These are phyloP conservation scores for Erythrophleum fordii DNA, from an alignment of 306 rosid genomes.

Conservation along the genomic window DNA sequence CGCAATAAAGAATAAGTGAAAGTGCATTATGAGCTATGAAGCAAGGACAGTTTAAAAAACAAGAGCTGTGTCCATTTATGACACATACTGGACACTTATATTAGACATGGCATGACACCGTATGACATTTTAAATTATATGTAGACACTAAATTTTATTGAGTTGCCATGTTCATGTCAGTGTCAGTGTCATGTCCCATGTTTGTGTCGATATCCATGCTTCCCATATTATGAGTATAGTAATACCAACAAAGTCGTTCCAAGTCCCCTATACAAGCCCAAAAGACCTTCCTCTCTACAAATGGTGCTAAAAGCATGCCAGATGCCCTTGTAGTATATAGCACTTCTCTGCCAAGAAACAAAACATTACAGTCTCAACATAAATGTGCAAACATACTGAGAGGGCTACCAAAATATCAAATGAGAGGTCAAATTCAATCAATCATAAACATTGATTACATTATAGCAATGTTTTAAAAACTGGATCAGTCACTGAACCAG, in stretches of 20 bases:
- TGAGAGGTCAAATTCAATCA: neutral
- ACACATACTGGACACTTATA: too few species aligned
- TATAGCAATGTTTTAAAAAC: too few species aligned
- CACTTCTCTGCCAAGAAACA: conserved; percentile 62
- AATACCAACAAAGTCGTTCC: conserved; percentile 89
- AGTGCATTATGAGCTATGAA: conserved; percentile 22
- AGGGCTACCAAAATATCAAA: neutral
- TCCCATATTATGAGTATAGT: conserved; percentile 9
- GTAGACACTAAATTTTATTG: too few species aligned
- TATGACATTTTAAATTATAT: too few species aligned
- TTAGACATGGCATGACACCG: too few species aligned
- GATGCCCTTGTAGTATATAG: conserved; percentile 72
- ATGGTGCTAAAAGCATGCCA: conserved; percentile 74
- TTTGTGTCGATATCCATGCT: too few species aligned
- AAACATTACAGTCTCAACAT: too few species aligned
- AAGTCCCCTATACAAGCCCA: conserved; percentile 85
- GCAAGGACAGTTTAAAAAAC: too few species aligned
- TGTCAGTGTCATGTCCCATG: too few species aligned
- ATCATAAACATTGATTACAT: neutral
- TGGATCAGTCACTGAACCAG: too few species aligned
- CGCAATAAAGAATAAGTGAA: neutral
- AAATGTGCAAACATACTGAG: neutral
- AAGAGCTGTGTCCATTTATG: too few species aligned
- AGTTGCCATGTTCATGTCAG: too few species aligned
- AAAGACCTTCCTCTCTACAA: conserved; percentile 76